Evolutionary conservation across 306 rosid genomes (phyloP).

Genomic region (Glycine soja): DNA sequence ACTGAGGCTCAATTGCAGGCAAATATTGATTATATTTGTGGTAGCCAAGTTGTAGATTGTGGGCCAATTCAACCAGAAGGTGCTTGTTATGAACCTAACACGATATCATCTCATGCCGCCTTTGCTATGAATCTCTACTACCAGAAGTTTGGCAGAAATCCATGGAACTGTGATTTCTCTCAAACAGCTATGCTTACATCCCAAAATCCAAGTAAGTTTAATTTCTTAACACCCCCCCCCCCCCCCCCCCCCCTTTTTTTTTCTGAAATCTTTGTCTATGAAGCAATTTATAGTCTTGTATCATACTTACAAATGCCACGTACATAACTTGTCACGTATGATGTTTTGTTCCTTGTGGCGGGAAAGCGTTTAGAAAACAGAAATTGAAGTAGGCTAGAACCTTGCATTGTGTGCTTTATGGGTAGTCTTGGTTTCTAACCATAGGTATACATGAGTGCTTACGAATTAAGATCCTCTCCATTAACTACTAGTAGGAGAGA

Average conservation of each 20-base stretch:
- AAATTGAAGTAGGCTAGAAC: too few relatives aligned
- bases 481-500: too few relatives aligned
- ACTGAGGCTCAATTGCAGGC: constrained; percentile 62
- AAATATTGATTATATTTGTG: constrained; percentile 74
- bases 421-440: too few relatives aligned
- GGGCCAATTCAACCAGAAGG: constrained; percentile 78
- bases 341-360: too few relatives aligned
- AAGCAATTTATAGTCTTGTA: too few relatives aligned
- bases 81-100: constrained; percentile 83
- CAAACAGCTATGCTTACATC: constrained; percentile 72
- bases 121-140: constrained; percentile 82
- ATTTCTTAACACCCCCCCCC: constrained; percentile 5
- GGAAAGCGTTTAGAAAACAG: too few relatives aligned
- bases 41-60: constrained; percentile 67
- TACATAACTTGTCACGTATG: too few relatives aligned
- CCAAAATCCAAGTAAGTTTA: constrained; percentile 72
- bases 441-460: too few relatives aligned
- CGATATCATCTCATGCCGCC: constrained; percentile 70
- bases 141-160: constrained; percentile 58
- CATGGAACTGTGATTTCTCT: constrained; percentile 79
- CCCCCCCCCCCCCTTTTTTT: not conserved
- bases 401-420: too few relatives aligned
- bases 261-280: not conserved
- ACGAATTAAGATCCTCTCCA: too few relatives aligned
- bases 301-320: not conserved